Conservation (phyloP, 805 yeast species). For the Maudiozyma bulderi region DNA sequence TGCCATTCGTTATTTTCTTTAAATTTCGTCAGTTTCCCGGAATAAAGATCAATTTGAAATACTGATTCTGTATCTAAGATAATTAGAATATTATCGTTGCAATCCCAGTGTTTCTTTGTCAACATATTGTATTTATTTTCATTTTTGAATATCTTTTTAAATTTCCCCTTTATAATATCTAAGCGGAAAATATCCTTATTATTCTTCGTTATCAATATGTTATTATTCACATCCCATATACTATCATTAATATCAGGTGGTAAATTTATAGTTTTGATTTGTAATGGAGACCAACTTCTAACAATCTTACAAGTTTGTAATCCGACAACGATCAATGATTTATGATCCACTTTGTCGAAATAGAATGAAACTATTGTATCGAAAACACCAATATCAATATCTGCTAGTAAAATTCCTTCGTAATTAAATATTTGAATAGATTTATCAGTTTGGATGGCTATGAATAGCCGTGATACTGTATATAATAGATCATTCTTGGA, state of each 20-base stretch:
- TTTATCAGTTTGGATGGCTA: conserved; percentile 32
- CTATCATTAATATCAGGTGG: conserved; percentile 11
- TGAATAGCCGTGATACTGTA: conserved; percentile 33
- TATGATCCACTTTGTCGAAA: conserved; percentile 11
- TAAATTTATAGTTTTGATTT: conserved; percentile 7
- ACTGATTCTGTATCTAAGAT: conserved; percentile 20
- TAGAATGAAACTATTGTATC: conserved; percentile 12
- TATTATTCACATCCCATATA: conserved; percentile 25
- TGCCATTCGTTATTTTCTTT: conserved; percentile 21
- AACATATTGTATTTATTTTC: conserved; percentile 16
- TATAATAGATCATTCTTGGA: conserved; percentile 10
- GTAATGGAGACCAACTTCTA: conserved; percentile 15
- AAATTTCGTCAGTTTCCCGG: conserved; percentile 3
- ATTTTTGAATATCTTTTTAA: conserved; percentile 13
- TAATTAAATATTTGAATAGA: conserved; percentile 32
- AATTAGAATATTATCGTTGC: conserved; percentile 11
- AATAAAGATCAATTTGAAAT: conserved; percentile 7
- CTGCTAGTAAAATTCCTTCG: conserved; percentile 19
- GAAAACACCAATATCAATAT: conserved; percentile 6
- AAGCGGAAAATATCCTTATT: conserved; percentile 17
- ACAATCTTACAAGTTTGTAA: conserved; percentile 11
- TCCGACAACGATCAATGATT: conserved; percentile 12
- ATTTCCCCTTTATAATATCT: not conserved
- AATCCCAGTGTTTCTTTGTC: conserved; percentile 25
- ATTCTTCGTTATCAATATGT: conserved; percentile 12